Percentiles rank a stretch among this genome's conserved stretches.
phyloP scores from a whole-genome alignment of 1,284 basidiomycete genomes.

The Anthracocystis setariae region DNA sequence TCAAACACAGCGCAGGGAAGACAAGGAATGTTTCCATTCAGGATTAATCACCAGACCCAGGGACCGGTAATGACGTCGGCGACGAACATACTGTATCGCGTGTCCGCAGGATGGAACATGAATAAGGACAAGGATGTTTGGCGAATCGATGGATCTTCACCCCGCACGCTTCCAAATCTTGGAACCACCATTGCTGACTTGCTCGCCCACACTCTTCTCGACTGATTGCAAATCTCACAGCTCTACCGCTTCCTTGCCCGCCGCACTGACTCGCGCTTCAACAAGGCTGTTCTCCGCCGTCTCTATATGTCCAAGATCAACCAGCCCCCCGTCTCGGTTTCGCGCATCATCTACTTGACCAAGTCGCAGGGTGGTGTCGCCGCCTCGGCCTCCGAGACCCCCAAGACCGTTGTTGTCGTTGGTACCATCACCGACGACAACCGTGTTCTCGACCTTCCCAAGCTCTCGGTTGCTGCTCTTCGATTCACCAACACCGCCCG shows the following conservation, averaged over 20 bases:
- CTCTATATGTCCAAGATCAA: conserved; percentile 98
- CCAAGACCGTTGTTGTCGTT: conserved; percentile 87
- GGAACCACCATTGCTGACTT: conserved; percentile 6
- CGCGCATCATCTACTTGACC: conserved; percentile 66
- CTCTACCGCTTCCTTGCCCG: conserved; percentile 99
- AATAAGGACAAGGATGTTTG: not conserved
- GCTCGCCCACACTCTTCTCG: not conserved
- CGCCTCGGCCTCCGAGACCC: conserved; percentile 64
- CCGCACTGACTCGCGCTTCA: conserved; percentile 94
- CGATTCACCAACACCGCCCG: conserved; percentile 92
- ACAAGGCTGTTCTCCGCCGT: conserved; percentile 96
- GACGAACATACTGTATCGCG: too few relatives aligned
- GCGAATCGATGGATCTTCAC: not conserved
- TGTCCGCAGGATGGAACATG: too few relatives aligned
- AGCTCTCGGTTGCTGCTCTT: conserved; percentile 91
- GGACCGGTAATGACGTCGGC: too few relatives aligned
- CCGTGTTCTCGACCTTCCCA: conserved; percentile 86
- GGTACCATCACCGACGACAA: conserved; percentile 96
- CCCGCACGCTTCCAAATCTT: not conserved
- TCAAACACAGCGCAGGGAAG: too few relatives aligned
- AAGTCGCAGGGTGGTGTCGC: conserved; percentile 65
- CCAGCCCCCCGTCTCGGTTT: conserved; percentile 87
- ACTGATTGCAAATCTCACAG: conserved; percentile 69
- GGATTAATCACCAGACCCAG: too few relatives aligned
- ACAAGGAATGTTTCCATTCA: too few relatives aligned